A percentile compares a stretch with the other conserved stretches of the same genome.
phyloP scores from a whole-genome alignment of 148 eudicot species.

The Heliamphora exappendiculata region DNA sequence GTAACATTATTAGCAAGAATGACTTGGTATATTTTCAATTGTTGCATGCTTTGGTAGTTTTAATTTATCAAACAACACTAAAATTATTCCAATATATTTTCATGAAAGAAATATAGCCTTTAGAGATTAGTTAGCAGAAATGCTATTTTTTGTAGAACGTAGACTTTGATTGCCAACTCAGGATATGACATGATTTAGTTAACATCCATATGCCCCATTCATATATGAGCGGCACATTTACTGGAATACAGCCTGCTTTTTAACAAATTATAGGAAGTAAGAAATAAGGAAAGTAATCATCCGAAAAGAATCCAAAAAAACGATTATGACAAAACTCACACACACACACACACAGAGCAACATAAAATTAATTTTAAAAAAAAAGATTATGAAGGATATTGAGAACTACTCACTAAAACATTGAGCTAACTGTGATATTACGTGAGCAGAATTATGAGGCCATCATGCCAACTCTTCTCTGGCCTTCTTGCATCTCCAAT shows the following conservation, averaged over 20 bases:
- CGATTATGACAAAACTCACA: background rate
- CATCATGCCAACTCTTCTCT: conserved; percentile 35
- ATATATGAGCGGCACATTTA: background rate
- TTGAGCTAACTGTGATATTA: conserved; percentile 50
- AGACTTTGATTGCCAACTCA: background rate
- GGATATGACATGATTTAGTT: background rate
- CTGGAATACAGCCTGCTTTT: background rate
- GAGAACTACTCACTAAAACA: conserved; percentile 60
- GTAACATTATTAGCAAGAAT: background rate
- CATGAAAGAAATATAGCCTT: background rate
- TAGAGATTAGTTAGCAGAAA: background rate
- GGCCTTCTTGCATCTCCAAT: conserved; percentile 37
- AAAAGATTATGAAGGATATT: background rate
- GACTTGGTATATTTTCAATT: background rate
- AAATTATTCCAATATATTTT: background rate
- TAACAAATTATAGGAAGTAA: background rate
- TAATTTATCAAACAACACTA: background rate
- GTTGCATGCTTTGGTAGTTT: background rate
- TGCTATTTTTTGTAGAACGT: background rate
- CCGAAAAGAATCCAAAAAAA: background rate
- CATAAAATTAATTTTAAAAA: no score
- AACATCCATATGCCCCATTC: background rate
- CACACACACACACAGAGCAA: background rate
- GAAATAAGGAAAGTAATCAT: background rate
- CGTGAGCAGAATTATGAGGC: conserved; percentile 40